Evolutionary conservation across 768 basidiomycete genomes (phyloP).

Genomic region (Fomitopsis pulvina): DNA sequence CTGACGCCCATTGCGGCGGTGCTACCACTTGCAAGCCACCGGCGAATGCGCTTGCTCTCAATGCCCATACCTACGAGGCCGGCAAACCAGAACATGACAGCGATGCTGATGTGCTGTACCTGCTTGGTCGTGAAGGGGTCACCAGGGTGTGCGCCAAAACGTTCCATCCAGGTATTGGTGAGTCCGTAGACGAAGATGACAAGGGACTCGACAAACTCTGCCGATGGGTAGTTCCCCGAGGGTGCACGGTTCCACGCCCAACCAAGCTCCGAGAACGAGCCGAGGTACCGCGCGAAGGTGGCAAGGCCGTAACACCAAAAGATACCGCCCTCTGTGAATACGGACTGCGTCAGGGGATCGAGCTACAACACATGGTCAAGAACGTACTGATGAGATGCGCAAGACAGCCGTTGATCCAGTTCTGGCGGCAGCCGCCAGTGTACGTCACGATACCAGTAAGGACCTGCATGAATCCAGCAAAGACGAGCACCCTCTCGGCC

Average conservation of each 20-base stretch:
- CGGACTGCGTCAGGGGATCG: neutral
- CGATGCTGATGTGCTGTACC: conserved; percentile 91
- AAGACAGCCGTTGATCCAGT: conserved; percentile 74
- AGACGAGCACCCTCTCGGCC: conserved; percentile 56
- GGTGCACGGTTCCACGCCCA: conserved; percentile 93
- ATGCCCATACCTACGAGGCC: conserved; percentile 86
- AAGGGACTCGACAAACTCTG: conserved; percentile 71
- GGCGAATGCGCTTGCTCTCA: conserved; percentile 68
- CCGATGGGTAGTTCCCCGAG: conserved; percentile 41
- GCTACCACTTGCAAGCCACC: conserved; percentile 62
- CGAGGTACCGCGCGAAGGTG: conserved; percentile 92
- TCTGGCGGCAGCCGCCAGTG: conserved; percentile 79
- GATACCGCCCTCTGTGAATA: conserved; percentile 68
- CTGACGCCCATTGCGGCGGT: conserved; percentile 26
- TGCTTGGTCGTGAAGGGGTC: conserved; percentile 87
- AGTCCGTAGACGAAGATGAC: conserved; percentile 86
- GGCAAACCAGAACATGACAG: conserved; percentile 95
- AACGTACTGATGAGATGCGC: conserved; percentile 86
- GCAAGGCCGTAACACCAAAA: conserved; percentile 90
- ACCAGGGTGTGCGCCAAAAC: conserved; percentile 76
- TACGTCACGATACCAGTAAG: conserved; percentile 74
- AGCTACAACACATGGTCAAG: conserved; percentile 1
- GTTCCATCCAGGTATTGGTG: conserved; percentile 96
- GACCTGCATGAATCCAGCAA: conserved; percentile 62
- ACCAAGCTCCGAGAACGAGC: conserved; percentile 76